Evolutionary conservation across 441 rosid species (phyloP), one percentile per base, ranked within the genome.

Genomic region (Adansonia madagascariensis): DNA sequence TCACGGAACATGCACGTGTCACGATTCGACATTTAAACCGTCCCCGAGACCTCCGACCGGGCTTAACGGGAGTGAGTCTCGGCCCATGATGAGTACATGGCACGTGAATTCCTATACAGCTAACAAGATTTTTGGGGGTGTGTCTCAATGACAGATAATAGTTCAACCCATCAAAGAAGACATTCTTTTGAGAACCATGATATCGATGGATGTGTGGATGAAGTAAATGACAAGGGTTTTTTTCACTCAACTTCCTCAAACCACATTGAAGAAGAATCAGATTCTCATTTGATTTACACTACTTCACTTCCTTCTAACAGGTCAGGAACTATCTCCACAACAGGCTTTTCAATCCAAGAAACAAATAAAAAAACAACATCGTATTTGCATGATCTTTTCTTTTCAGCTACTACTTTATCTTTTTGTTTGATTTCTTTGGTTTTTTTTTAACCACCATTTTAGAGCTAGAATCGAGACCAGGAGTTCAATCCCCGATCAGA

Each of bases 381-480:
- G 80, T 78, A 39, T 74, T 31, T 74, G 62, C 56, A 81, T 80
- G 50, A 78, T 80, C 76, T 78, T 66, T 78, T 77, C 75, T 76
- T 57, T 73, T 72, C 72, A 27, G 57, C 49, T 50, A 12, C 17
- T 41, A 55, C 6, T 17, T 73, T 52, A 46, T 46, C 71, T 20
- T 79, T 72, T 47, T 68, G 80, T 68, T 46, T 52, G 17, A 53
- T 71, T 71, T 35, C 41, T 35, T 35, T 41, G 24, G 24, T 31
- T 31, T 31, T n/a, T 39, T 31, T 18, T 49, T 27, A 35, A 35
- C 31, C 7, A 14, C 72, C 62, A 4, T 35, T 35, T 35, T 35
- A 87, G 92, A 77, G 84, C 87, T 20, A 87, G 89, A 84, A 86
- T 80, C 75, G 91, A 90, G 85, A 80, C 75, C 81, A 83, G 57